Evolutionary conservation across 106 monocot genomes (phyloP), one percentile per base, ranked within the genome.

Genomic region (Triglochin maritima): DNA sequence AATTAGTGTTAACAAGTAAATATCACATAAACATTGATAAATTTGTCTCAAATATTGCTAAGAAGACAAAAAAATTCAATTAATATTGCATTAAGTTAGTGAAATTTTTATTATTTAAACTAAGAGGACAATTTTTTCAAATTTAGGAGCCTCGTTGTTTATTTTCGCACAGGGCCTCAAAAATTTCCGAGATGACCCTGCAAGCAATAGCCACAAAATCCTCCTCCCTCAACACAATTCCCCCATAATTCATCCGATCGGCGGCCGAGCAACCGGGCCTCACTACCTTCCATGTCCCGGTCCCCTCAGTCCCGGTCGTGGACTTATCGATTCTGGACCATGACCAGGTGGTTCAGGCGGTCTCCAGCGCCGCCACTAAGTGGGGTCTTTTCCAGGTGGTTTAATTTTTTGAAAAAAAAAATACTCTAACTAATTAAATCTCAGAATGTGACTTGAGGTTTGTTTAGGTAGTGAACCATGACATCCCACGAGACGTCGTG

Each of bases 361-460:
- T 89, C 10, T 71, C 56, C 0, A 74, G 53, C 6, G 93, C 89
- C 5, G 61, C 77, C 29, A 2, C 17, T 42, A 84, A 89, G 65
- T 93, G 86, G 86, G 93, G 93, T 3, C 76, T 93, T 4, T 86
- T 93, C 59, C 93, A 93, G 78, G 70, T 93, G 65, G 84, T 93
- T 29, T 29, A 29, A 0, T 29, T 29, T 29, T 29, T 29, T 29
- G 0, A 0, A 29, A 29, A 29, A 29, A 29, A 29, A 0, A 0
- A 29, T 29, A 29, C 29, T 29, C 0, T 29, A 29, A 29, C 0
- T 29, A 29, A 29, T 29, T 29, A 29, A 29, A 29, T 29, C 29
- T 29, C 29, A 29, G 29, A 29, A 29, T 29, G 29, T 29, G 29
- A 29, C 29, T 29, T 29, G 29, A 1, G 93, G 93, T 3, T 76